Evolutionary conservation across 2,329 filamentous ascomycete species (phyloP), one percentile per base, ranked within the genome.

Genomic region (Pseudogymnoascus sp.): DNA sequence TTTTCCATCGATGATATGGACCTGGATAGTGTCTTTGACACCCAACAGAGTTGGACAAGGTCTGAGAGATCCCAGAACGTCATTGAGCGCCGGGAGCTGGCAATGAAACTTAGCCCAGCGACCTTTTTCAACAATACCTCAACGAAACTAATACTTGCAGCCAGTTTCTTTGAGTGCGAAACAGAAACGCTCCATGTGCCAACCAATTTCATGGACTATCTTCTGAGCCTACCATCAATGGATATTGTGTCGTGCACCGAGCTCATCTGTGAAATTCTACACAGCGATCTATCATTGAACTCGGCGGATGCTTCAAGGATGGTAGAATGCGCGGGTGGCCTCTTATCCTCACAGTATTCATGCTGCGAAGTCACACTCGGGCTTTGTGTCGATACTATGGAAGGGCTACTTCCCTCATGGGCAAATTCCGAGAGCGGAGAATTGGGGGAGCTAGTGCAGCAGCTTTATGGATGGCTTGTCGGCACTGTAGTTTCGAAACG

Each of bases 401-500:
- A 82, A 60, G 83, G 82, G 36, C 58, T 72, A 2, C 65, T 66
- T 8, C 63, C 66, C 8, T 58, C 67, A 9, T 73, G 70, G 71
- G 33, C 52, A 8, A 62, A 60, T 10, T 62, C 65, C 27, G 63
- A 48, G 10, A 77, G 79, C 21, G 80, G 82, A 35, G 78, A 84
- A 0, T 77, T 96, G 2, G 81, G 80, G n/a, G 81, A 83, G 2
- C 79, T 82, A 40, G 89, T 87, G 3, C 82, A 85, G 18, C 87
- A 95, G 64, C 76, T 97, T 18, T 97, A 97, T 72, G 76, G 82
- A 48, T 90, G 91, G 77, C 87, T 94, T 66, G 81, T 92, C 55
- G 83, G 84, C 61, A 80, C 80, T 15, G 83, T 86, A 31, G 75
- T 96, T 27, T 80, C 82, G 5, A 87, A 83, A 48, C 86, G 86